phyloP scores from a whole-genome alignment of 352 stramenopile species.

The Nothophytophthora sp. region DNA sequence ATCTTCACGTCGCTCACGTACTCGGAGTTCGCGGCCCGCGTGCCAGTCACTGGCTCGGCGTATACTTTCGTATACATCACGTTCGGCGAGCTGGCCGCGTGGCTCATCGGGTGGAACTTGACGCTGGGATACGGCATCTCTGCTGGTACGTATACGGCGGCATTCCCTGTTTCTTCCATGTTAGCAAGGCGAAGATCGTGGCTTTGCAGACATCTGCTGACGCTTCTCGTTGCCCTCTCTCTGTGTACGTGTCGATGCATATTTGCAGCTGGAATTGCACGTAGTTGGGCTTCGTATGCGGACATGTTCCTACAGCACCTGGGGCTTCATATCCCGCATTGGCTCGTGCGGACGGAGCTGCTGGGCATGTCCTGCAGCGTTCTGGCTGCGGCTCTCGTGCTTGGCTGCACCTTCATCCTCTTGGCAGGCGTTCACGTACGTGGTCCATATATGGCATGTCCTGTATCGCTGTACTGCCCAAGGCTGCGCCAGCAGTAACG shows the following conservation, averaged over 20 bases:
- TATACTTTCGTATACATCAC: conserved; percentile 92
- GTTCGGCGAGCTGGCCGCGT: conserved; percentile 87
- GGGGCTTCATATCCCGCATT: conserved; percentile 61
- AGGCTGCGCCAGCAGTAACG: too few relatives aligned
- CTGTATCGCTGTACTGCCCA: too few relatives aligned
- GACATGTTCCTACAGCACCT: conserved; percentile 81
- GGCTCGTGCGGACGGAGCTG: conserved; percentile 56
- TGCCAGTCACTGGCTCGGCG: conserved; percentile 87
- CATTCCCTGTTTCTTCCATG: neutral
- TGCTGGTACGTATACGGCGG: conserved; percentile 39
- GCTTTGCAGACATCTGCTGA: neutral
- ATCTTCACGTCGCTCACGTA: conserved; percentile 93
- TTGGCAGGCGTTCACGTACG: conserved; percentile 80
- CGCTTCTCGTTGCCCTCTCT: conserved; percentile 3
- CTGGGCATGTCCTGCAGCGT: conserved; percentile 73
- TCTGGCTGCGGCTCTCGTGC: conserved; percentile 78
- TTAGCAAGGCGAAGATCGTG: neutral
- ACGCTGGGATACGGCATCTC: conserved; percentile 94
- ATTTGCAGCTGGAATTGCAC: conserved; percentile 82
- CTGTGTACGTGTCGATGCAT: too few relatives aligned
- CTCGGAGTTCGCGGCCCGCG: conserved; percentile 86
- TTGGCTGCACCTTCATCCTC: conserved; percentile 84
- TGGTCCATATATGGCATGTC: conserved; percentile 1
- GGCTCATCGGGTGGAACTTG: conserved; percentile 93
- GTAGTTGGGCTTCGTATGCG: conserved; percentile 90